Evolutionary conservation across 2,329 filamentous ascomycete species (phyloP).

Genomic region (Fusarium keratoplasticum): DNA sequence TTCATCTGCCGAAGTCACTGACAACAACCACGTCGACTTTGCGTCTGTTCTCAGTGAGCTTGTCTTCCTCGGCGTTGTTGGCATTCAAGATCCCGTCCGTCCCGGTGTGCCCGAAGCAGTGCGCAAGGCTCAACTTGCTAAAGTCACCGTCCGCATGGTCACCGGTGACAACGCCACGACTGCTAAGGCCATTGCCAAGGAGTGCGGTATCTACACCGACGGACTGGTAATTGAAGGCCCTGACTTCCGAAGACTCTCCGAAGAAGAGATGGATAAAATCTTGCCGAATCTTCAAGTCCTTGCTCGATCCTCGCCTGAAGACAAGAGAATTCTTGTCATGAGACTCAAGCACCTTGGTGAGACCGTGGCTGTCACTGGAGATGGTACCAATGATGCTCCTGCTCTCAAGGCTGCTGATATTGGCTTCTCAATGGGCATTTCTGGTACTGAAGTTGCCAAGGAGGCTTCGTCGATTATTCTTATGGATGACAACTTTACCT

Average conservation of each 20-base stretch:
- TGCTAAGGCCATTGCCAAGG: background rate
- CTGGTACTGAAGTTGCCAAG: background rate
- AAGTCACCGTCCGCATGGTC: background rate
- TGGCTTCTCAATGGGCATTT: background rate
- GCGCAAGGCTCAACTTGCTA: background rate
- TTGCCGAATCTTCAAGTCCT: background rate
- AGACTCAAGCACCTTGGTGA: background rate
- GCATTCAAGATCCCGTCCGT: background rate
- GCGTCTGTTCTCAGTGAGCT: background rate
- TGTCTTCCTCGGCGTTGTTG: background rate
- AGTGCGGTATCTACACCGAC: background rate
- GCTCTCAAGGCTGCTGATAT: background rate
- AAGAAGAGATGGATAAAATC: background rate
- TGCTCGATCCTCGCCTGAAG: background rate
- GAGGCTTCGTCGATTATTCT: background rate
- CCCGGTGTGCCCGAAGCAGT: background rate
- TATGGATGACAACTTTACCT: constrained; percentile 1
- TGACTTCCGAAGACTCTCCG: background rate
- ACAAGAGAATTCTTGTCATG: background rate
- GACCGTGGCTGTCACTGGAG: background rate
- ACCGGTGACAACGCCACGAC: background rate
- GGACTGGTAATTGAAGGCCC: background rate
- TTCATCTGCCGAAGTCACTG: background rate
- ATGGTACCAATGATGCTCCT: background rate
- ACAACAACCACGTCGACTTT: background rate